phyloP scores from a whole-genome alignment of 306 rosid species.

The Rosa lucieae region DNA sequence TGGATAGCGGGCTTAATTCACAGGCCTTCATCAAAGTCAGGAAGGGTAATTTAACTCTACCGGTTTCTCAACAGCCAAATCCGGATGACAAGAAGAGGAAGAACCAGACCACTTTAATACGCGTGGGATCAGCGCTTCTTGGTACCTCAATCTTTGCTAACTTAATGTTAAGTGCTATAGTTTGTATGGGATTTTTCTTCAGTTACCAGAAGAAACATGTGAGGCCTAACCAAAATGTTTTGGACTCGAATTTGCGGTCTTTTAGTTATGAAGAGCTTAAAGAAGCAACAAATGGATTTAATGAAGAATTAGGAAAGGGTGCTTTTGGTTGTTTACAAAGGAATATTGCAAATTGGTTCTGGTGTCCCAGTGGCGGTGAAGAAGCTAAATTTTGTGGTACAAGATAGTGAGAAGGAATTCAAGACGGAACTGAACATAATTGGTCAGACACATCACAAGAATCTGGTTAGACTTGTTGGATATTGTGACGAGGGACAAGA shows the following conservation, averaged over 20 bases:
- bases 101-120: neutral
- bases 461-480: slow-evolving; percentile 27
- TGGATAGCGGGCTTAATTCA: no score
- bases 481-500: slow-evolving; percentile 24
- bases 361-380: slow-evolving; percentile 28
- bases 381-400: slow-evolving; percentile 15
- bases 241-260: slow-evolving; percentile 16
- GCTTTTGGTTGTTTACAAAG: slow-evolving; percentile 41
- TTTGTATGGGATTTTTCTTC: slow-evolving; percentile 5
- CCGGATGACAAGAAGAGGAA: no score
- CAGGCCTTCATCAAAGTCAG: no score
- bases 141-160: slow-evolving; percentile 19
- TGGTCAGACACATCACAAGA: slow-evolving; percentile 40
- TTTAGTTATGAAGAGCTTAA: slow-evolving; percentile 35
- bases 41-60: no score
- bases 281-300: slow-evolving; percentile 34
- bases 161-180: neutral
- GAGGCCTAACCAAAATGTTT: neutral
- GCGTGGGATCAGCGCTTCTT: neutral
- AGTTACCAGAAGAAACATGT: slow-evolving; percentile 13
- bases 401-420: slow-evolving; percentile 30
- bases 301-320: slow-evolving; percentile 40
- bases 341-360: slow-evolving; percentile 2
- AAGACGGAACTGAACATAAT: slow-evolving; percentile 26
- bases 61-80: no score